Base-by-base conservation (phyloP, 148 eudicot genomes). In the Rhododendron williamsianum region DNA sequence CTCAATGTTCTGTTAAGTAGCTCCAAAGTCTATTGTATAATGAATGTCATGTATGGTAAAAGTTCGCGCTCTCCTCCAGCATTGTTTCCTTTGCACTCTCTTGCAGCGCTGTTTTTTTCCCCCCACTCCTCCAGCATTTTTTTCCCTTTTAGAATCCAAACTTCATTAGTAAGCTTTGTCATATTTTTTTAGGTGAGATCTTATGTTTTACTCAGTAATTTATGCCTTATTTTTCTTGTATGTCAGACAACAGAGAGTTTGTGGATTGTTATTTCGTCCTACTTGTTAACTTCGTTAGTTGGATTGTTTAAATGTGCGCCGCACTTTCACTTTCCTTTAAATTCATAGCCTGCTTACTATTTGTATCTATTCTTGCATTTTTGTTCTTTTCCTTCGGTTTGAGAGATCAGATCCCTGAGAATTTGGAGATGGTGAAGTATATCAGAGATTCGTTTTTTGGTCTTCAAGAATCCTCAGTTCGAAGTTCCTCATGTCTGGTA, bases 391-490 rank as follows among this genome's bases (percentile, higher is more conserved):
- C 51, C 30, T 65, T 13, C 21, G 21, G 46, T 85, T 79, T 3
- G 45, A 27, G 60, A 19, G 16, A 72, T 71, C 88, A 92, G 93
- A 89, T 93, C 58, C 79, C 90, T 30, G 97, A 96, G 89, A 94
- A 92, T 83, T 77, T 90, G 86, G 90, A 91, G 91, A 83, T 93
- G 88, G 89, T 94, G 88, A 90, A 84, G 77, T 94, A 86, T 84
- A 87, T 96, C 81, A 92, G 89, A 87, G 88, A 90, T 82, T 35
- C 85, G 51, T 92, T 96, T 87, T 89, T 88, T 56, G 82, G 90
- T 27, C 86, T 90, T 67, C 94, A 91, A 86, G 92, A 88, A 85
- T 86, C 87, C 41, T 71, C 88, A 71, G 84, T 84, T 56, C 93
- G 84, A 81, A 78, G 86, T 76, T 86, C 89, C 56, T 54, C 87